phyloP scores from a whole-genome alignment of 495 filamentous ascomycete genomes.

The Penicillium pancosmium region DNA sequence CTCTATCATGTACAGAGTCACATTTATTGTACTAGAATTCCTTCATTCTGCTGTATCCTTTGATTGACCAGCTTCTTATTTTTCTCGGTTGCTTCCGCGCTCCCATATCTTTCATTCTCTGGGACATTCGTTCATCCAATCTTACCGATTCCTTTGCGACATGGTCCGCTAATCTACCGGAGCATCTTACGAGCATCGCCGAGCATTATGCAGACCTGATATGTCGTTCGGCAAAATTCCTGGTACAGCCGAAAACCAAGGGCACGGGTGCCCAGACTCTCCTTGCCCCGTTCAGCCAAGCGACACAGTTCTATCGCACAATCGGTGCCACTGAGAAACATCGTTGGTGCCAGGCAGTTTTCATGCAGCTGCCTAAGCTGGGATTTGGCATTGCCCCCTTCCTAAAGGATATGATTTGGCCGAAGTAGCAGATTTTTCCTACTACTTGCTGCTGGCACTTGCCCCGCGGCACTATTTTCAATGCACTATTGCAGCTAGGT shows the following conservation, averaged over 20 bases:
- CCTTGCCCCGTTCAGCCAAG: constrained; percentile 26
- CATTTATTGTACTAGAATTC: constrained; percentile 22
- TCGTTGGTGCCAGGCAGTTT: constrained; percentile 24
- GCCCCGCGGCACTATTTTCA: too few species aligned
- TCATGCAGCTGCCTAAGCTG: constrained; percentile 17
- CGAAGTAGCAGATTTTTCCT: constrained; percentile 21
- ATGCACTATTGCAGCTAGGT: too few species aligned
- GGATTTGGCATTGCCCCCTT: constrained; percentile 27
- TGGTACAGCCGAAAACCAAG: constrained; percentile 26
- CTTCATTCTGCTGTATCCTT: constrained; percentile 25
- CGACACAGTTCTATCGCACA: constrained; percentile 26
- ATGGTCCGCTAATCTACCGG: not conserved
- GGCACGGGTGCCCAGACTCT: constrained; percentile 23
- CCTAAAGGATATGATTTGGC: constrained; percentile 30
- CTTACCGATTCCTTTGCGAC: not conserved
- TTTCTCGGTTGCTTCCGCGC: not conserved
- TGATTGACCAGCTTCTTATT: too few species aligned
- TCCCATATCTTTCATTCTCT: constrained; percentile 8
- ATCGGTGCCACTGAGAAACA: constrained; percentile 20
- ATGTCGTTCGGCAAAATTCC: constrained; percentile 25
- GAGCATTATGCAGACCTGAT: constrained; percentile 25
- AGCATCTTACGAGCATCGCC: constrained; percentile 17
- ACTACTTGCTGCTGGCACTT: not conserved
- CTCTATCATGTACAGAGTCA: constrained; percentile 19
- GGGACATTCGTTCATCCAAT: not conserved